These are phyloP conservation scores for Wickerhamomyces rabaulensis DNA, from an alignment of 805 yeast species.

Conservation along the genomic window DNA sequence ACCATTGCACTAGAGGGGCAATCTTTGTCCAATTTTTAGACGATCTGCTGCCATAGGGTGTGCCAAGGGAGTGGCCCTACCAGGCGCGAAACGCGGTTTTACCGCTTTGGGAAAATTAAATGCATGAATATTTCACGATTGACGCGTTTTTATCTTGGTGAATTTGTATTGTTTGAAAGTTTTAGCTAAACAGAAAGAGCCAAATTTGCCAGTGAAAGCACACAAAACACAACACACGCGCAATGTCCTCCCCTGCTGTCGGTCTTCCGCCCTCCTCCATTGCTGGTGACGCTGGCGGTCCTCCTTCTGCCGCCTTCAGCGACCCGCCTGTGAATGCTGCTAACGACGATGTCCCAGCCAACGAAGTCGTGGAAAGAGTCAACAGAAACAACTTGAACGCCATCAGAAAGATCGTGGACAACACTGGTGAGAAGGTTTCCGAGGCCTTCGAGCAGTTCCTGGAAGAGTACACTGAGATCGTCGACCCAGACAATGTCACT, in stretches of 20 bases:
- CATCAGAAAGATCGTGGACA: constrained; percentile 83
- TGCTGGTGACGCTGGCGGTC: constrained; percentile 10
- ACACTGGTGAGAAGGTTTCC: constrained; percentile 89
- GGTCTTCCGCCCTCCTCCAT: constrained; percentile 19
- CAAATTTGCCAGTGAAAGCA: no score
- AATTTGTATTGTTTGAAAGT: neutral
- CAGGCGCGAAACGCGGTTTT: neutral
- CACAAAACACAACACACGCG: neutral
- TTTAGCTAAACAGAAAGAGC: no score
- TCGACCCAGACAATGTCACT: constrained; percentile 25
- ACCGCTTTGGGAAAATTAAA: constrained; percentile 17
- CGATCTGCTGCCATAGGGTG: neutral
- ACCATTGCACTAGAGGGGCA: constrained; percentile 50
- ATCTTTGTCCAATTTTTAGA: constrained; percentile 7
- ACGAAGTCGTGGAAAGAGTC: constrained; percentile 24
- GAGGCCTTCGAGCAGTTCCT: constrained; percentile 86
- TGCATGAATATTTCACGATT: constrained; percentile 4
- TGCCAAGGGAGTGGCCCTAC: neutral
- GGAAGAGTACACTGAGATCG: constrained; percentile 50
- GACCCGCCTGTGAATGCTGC: constrained; percentile 12
- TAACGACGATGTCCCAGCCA: constrained; percentile 7
- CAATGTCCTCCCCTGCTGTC: constrained; percentile 17
- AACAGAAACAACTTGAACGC: constrained; percentile 57
- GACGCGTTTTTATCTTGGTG: neutral
- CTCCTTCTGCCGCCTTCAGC: constrained; percentile 21